These are phyloP conservation scores for Plantago ovata DNA, from an alignment of 257 asterid genomes.

Conservation along the genomic window DNA sequence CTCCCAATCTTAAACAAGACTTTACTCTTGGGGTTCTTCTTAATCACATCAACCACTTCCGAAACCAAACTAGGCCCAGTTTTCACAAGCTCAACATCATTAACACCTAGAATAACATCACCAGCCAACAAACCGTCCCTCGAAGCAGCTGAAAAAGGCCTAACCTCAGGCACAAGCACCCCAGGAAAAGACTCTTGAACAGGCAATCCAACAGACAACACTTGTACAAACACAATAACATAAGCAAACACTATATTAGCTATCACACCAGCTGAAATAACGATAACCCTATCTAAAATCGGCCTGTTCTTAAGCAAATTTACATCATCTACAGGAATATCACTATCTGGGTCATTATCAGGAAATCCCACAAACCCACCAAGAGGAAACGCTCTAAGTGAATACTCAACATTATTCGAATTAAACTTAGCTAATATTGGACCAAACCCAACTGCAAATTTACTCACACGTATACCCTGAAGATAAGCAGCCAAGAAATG, in stretches of 20 bases:
- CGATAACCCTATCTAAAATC: conserved; percentile 69
- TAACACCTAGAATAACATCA: conserved; percentile 76
- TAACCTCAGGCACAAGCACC: conserved; percentile 90
- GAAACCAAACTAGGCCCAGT: conserved; percentile 69
- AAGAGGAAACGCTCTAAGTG: conserved; percentile 88
- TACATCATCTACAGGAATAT: conserved; percentile 78
- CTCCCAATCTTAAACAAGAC: conserved; percentile 66
- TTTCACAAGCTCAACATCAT: conserved; percentile 46
- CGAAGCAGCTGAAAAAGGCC: conserved; percentile 87
- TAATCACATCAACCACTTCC: conserved; percentile 74
- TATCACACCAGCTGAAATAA: conserved; percentile 92
- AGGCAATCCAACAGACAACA: conserved; percentile 85
- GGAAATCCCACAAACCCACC: conserved; percentile 99
- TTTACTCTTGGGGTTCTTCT: conserved; percentile 49
- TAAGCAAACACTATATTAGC: conserved; percentile 86
- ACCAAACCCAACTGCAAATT: conserved; percentile 96
- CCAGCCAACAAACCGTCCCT: conserved; percentile 82
- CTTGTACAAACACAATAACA: conserved; percentile 68
- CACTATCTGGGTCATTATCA: conserved; percentile 96
- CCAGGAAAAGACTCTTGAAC: conserved; percentile 97
- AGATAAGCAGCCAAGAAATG: conserved; percentile 91
- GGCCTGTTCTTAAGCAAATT: conserved; percentile 90
- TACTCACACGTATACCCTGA: conserved; percentile 96
- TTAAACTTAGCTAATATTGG: conserved; percentile 85
- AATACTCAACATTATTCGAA: conserved; percentile 82